These are phyloP conservation scores for Eruca vesicaria DNA, from an alignment of 441 rosid genomes.

Conservation along the genomic window DNA sequence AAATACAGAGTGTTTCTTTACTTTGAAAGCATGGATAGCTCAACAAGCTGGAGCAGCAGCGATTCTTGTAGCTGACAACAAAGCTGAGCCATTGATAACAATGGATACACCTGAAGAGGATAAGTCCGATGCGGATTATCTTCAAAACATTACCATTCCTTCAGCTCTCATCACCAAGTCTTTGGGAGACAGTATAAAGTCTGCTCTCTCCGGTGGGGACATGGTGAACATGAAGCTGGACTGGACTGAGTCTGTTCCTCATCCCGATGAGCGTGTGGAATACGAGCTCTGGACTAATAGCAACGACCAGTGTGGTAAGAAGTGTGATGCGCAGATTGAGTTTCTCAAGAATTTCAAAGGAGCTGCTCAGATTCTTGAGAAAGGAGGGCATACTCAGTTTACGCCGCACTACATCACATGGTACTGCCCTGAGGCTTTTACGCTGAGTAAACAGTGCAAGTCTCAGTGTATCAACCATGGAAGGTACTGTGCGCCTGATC, in stretches of 20 bases:
- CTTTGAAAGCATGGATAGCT: slow-evolving; percentile 60
- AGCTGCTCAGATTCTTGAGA: slow-evolving; percentile 54
- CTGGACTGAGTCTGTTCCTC: slow-evolving; percentile 58
- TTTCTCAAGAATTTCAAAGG: slow-evolving; percentile 57
- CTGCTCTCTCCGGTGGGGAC: slow-evolving; percentile 40
- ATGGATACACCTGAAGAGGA: slow-evolving; percentile 58
- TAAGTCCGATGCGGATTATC: slow-evolving; percentile 46
- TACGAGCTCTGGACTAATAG: slow-evolving; percentile 58
- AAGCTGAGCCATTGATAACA: slow-evolving; percentile 49
- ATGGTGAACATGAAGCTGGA: slow-evolving; percentile 59
- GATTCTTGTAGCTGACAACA: slow-evolving; percentile 50
- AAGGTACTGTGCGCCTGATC: slow-evolving; percentile 58
- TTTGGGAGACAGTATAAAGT: slow-evolving; percentile 45
- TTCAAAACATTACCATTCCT: slow-evolving; percentile 54
- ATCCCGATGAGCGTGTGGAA: slow-evolving; percentile 61
- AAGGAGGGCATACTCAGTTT: slow-evolving; percentile 54
- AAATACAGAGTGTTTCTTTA: slow-evolving; percentile 48
- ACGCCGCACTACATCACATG: slow-evolving; percentile 57
- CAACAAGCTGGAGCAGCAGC: slow-evolving; percentile 67
- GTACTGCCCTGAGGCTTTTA: slow-evolving; percentile 58
- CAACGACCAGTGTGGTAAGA: slow-evolving; percentile 52
- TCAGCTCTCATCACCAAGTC: slow-evolving; percentile 51
- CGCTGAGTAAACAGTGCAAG: slow-evolving; percentile 53
- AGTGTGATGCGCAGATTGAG: slow-evolving; percentile 56
- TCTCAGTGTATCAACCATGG: slow-evolving; percentile 63